Conservation (phyloP, 805 yeast species). For the Starmera caribaea region DNA sequence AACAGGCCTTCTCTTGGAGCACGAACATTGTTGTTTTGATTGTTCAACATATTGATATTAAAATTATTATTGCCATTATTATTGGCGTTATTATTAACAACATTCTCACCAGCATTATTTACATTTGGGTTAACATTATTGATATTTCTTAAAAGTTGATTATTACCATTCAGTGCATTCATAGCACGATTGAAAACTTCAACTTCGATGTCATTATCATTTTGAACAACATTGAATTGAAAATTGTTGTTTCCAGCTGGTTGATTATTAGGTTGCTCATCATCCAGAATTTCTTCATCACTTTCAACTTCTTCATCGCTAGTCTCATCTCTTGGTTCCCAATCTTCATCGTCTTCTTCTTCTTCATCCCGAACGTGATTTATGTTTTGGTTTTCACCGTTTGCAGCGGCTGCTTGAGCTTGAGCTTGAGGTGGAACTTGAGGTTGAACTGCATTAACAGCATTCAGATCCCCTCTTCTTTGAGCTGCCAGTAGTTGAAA, state of each 20-base stretch:
- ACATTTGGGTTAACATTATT: not conserved
- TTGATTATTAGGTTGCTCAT: conserved; percentile 2
- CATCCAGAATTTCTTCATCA: conserved; percentile 9
- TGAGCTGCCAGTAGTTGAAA: not conserved
- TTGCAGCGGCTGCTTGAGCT: too few relatives aligned
- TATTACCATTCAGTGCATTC: not conserved
- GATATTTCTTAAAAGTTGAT: too few relatives aligned
- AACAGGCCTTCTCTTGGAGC: conserved; percentile 1
- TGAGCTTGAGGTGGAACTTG: too few relatives aligned
- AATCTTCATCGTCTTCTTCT: conserved; percentile 19
- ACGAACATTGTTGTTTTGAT: not conserved
- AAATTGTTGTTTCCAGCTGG: too few relatives aligned
- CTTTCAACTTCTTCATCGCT: conserved; percentile 9
- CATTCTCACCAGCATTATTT: not conserved
- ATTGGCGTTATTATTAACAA: not conserved
- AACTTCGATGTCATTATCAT: not conserved
- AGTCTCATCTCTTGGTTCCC: conserved; percentile 12
- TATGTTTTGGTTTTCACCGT: not conserved
- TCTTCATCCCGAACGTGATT: not conserved
- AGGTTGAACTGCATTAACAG: too few relatives aligned
- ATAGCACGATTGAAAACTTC: not conserved
- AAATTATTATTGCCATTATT: not conserved
- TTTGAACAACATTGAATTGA: not conserved
- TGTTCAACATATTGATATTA: not conserved
- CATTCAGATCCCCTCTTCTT: not conserved